Conservation (phyloP, 192 early-diverging fungal genomes). For the Coemansia sp. region DNA sequence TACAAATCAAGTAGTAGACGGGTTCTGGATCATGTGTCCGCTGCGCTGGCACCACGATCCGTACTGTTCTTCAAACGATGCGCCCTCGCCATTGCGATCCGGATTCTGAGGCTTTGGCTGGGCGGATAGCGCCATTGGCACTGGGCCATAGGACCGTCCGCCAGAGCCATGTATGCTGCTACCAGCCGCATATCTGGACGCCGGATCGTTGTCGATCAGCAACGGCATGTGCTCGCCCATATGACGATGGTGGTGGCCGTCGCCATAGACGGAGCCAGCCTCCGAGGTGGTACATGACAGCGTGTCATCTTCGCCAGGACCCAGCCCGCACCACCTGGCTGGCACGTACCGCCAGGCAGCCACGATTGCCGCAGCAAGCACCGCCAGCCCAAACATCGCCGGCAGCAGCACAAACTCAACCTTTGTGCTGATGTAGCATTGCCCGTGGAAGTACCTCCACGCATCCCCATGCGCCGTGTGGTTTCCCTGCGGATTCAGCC, state of each 20-base stretch:
- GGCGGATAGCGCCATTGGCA: slow-evolving; percentile 4
- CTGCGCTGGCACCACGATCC: slow-evolving; percentile 51
- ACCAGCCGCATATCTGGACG: not conserved
- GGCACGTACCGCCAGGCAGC: slow-evolving; percentile 37
- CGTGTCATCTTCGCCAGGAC: not conserved
- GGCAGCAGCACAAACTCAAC: slow-evolving; percentile 46
- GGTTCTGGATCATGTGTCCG: slow-evolving; percentile 22
- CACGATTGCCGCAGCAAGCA: slow-evolving; percentile 25
- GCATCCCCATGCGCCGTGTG: slow-evolving; percentile 20
- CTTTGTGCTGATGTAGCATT: slow-evolving; percentile 41
- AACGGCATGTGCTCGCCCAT: slow-evolving; percentile 36
- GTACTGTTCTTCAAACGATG: slow-evolving; percentile 45
- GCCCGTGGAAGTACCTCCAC: slow-evolving; percentile 51
- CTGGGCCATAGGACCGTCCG: not conserved
- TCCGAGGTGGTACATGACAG: slow-evolving; percentile 21
- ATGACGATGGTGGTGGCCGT: slow-evolving; percentile 6
- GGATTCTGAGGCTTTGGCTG: not conserved
- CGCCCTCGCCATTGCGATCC: slow-evolving; percentile 2
- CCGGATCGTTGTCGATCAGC: slow-evolving; percentile 53
- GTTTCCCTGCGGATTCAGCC: slow-evolving; percentile 34
- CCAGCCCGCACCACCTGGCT: slow-evolving; percentile 1
- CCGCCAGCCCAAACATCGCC: slow-evolving; percentile 19
- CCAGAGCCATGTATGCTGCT: not conserved
- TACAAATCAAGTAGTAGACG: not conserved
- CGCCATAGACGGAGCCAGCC: not conserved